Evolutionary conservation across 768 basidiomycete genomes (phyloP).

Genomic region (Kondoa subrosea): DNA sequence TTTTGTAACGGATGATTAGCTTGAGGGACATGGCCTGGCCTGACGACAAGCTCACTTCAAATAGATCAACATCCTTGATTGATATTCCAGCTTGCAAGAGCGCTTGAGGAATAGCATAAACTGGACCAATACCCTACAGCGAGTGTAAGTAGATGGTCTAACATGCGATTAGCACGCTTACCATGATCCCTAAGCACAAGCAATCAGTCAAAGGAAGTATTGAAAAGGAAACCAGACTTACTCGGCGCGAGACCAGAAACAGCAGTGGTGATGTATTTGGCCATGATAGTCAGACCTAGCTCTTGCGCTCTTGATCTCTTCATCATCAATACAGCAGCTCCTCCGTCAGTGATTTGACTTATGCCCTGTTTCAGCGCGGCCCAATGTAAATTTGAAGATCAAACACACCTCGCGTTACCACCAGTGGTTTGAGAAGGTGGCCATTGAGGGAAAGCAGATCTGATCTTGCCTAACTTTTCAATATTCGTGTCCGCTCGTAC

Average conservation of each 20-base stretch:
- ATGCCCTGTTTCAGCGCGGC: neutral
- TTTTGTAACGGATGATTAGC: constrained; percentile 7
- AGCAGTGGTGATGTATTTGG: constrained; percentile 55
- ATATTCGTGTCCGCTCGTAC: constrained; percentile 57
- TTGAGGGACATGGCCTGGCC: constrained; percentile 31
- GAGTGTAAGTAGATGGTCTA: neutral
- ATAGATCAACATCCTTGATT: constrained; percentile 59
- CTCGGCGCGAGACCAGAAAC: constrained; percentile 51
- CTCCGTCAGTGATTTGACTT: constrained; percentile 79
- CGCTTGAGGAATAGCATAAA: constrained; percentile 55
- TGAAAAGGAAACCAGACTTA: neutral
- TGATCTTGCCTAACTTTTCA: constrained; percentile 59
- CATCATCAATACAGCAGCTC: constrained; percentile 63
- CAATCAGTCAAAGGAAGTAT: neutral
- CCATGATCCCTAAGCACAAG: constrained; percentile 37
- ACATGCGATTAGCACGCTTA: constrained; percentile 39
- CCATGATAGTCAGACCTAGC: constrained; percentile 53
- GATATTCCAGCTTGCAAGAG: constrained; percentile 51
- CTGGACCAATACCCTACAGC: constrained; percentile 41
- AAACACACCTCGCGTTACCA: constrained; percentile 44
- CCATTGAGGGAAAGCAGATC: constrained; percentile 60
- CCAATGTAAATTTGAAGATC: neutral
- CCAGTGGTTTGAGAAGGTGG: constrained; percentile 37
- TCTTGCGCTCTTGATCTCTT: constrained; percentile 52
- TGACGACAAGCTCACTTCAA: constrained; percentile 59